Conservation (phyloP, 164 flowering plant species). For the Amborella trichopoda region DNA sequence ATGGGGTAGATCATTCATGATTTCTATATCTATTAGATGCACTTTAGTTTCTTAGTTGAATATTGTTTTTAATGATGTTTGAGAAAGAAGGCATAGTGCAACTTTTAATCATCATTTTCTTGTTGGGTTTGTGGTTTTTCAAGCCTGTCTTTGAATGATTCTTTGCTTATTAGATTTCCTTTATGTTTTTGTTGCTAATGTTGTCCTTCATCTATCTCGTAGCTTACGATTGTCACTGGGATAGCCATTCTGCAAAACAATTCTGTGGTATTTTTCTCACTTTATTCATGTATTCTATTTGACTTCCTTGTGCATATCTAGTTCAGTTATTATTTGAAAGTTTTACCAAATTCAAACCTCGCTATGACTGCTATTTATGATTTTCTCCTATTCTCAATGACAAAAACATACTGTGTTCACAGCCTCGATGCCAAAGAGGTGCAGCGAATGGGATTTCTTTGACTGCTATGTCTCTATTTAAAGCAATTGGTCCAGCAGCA, state of each 20-base stretch:
- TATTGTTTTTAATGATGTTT: too few relatives aligned
- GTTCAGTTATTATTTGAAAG: neutral
- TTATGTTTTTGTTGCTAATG: too few relatives aligned
- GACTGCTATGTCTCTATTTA: conserved; percentile 68
- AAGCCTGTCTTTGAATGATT: too few relatives aligned
- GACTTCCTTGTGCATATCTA: neutral
- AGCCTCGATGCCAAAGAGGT: conserved; percentile 63
- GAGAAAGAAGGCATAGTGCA: too few relatives aligned
- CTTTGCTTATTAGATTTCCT: too few relatives aligned
- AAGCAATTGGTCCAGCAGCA: conserved; percentile 69
- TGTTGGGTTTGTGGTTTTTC: too few relatives aligned
- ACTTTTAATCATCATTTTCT: too few relatives aligned
- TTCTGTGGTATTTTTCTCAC: conserved; percentile 10
- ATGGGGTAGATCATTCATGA: too few relatives aligned
- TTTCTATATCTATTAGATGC: too few relatives aligned
- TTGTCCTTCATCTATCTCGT: too few relatives aligned
- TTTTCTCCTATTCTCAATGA: neutral
- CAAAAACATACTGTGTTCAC: neutral
- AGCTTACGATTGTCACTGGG: conserved; percentile 11
- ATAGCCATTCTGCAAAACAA: conserved; percentile 9
- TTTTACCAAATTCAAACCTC: neutral
- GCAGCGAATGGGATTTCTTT: conserved; percentile 77
- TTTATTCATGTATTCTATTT: neutral
- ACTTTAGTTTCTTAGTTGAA: too few relatives aligned
- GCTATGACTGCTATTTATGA: neutral